Conservation (phyloP, 1,284 basidiomycete species). For the Ceratobasidium sp. region DNA sequence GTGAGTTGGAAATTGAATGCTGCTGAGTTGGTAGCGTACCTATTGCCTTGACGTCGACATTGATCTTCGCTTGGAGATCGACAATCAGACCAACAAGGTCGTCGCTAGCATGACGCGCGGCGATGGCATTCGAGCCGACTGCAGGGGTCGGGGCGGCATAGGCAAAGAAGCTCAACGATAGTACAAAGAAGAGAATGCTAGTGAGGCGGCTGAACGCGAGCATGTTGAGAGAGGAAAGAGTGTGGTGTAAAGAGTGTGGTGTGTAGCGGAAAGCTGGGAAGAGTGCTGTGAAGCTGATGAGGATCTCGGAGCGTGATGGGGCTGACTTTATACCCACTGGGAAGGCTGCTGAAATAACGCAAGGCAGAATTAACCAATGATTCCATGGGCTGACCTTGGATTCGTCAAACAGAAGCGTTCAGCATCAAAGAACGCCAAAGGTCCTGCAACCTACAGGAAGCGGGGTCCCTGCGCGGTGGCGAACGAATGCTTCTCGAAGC, state of each 20-base stretch:
- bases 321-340: too few relatives aligned
- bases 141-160: neutral
- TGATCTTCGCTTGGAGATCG: neutral
- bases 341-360: too few relatives aligned
- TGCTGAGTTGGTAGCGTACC: neutral
- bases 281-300: neutral
- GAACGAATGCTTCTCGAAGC: too few relatives aligned
- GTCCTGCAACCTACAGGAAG: too few relatives aligned
- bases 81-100: neutral
- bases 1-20: neutral
- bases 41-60: neutral
- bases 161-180: slow-evolving; percentile 24
- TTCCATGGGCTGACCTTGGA: too few relatives aligned
- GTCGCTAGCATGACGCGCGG: neutral
- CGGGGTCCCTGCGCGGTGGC: too few relatives aligned
- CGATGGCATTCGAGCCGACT: neutral
- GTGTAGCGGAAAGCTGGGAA: neutral
- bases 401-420: too few relatives aligned
- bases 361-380: too few relatives aligned
- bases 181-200: slow-evolving; percentile 14
- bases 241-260: slow-evolving; percentile 1
- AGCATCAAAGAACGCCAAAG: too few relatives aligned
- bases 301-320: neutral
- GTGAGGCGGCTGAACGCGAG: slow-evolving; percentile 7
- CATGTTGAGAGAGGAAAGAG: neutral